Percentiles rank a stretch among this genome's conserved stretches.
Conservation (phyloP, 257 asterid species). For the Petunia axillaris region DNA sequence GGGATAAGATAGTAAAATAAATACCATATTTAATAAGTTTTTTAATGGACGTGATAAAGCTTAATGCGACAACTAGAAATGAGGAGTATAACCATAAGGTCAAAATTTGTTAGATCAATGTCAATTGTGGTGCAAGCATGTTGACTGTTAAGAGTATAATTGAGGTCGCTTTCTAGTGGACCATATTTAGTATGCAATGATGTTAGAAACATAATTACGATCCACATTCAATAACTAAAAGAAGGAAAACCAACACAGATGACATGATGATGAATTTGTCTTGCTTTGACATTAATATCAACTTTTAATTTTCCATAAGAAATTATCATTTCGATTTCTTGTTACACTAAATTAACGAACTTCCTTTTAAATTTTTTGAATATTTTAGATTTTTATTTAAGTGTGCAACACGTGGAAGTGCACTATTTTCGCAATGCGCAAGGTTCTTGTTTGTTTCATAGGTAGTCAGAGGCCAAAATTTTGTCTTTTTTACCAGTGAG, state of each 20-base stretch:
- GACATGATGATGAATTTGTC: neutral
- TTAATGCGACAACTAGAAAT: neutral
- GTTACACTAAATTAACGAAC: neutral
- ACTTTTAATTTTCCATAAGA: neutral
- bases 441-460: constrained; percentile 30
- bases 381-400: neutral
- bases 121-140: neutral
- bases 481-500: constrained; percentile 3
- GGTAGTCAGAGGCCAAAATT: neutral
- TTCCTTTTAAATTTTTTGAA: neutral
- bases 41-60: no score
- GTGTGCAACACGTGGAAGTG: neutral
- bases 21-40: no score
- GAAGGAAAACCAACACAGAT: neutral
- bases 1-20: no score
- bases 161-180: neutral
- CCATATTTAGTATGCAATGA: neutral
- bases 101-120: constrained; percentile 13
- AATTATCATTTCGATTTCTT: neutral
- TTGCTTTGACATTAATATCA: neutral
- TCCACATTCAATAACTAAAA: neutral
- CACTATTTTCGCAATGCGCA: constrained; percentile 16
- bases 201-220: neutral
- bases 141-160: neutral
- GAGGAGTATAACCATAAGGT: neutral